Evolutionary conservation across 768 basidiomycete genomes (phyloP).

Genomic region (Termitomyces eurrhizus): DNA sequence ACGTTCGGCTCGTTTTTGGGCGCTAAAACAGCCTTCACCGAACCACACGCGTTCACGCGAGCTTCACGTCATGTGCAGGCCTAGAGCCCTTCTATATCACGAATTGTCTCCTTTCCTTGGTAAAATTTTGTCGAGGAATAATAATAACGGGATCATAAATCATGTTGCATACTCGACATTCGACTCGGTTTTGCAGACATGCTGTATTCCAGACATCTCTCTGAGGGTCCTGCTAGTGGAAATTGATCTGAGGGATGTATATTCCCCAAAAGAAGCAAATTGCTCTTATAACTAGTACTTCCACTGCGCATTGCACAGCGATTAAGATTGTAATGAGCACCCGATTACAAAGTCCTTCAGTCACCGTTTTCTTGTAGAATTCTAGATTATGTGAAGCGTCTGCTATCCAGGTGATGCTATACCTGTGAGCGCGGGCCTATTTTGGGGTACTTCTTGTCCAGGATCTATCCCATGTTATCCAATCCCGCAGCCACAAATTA

Average conservation of each 20-base stretch:
- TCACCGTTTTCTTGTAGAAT: not conserved
- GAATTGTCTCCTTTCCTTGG: not conserved
- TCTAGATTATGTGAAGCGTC: not conserved
- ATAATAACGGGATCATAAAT: not conserved
- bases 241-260: too few species aligned
- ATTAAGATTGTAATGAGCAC: not conserved
- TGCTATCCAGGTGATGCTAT: not conserved
- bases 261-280: not conserved
- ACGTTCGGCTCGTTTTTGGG: not conserved
- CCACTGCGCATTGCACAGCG: not conserved
- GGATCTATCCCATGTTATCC: not conserved
- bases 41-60: not conserved
- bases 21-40: not conserved
- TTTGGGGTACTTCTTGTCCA: not conserved
- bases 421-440: not conserved
- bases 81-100: too few species aligned
- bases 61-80: not conserved
- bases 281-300: not conserved
- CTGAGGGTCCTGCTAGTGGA: not conserved
- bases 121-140: not conserved
- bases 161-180: not conserved
- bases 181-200: not conserved
- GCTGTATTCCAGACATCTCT: not conserved
- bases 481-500: not conserved
- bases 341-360: not conserved